Conservation (phyloP, 768 basidiomycete genomes). For the Boletus subparvulus region DNA sequence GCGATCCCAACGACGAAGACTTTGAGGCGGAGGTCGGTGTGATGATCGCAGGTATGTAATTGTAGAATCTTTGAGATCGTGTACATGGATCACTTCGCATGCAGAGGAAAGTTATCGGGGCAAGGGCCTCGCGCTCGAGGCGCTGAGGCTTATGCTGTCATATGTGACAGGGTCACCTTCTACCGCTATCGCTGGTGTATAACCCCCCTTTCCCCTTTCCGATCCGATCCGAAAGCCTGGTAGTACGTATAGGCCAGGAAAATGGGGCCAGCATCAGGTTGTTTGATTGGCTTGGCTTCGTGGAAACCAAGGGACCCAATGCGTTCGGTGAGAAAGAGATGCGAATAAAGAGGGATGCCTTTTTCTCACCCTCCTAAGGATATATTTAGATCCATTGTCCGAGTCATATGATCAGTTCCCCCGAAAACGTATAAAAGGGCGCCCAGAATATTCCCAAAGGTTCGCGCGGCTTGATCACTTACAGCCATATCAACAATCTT, state of each 20-base stretch:
- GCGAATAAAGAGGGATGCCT: constrained; percentile 36
- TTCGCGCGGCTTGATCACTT: constrained; percentile 9
- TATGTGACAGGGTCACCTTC: constrained; percentile 57
- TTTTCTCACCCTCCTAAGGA: not conserved
- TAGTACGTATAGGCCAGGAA: constrained; percentile 67
- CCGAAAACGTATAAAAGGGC: constrained; percentile 7
- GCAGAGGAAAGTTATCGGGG: constrained; percentile 68
- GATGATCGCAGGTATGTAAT: constrained; percentile 78
- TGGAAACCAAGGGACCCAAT: constrained; percentile 59
- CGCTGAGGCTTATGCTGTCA: constrained; percentile 63
- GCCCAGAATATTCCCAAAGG: not conserved
- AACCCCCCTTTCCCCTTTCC: constrained; percentile 41
- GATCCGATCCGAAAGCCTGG: constrained; percentile 46
- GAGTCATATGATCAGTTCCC: constrained; percentile 10
- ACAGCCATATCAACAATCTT: constrained; percentile 10
- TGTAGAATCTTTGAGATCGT: not conserved
- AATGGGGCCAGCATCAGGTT: constrained; percentile 71
- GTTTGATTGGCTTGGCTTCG: constrained; percentile 78
- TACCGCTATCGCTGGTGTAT: constrained; percentile 18
- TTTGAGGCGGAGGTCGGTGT: constrained; percentile 85
- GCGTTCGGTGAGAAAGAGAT: constrained; percentile 87
- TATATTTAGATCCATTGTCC: constrained; percentile 13
- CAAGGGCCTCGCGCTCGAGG: constrained; percentile 61
- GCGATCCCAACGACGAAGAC: constrained; percentile 39
- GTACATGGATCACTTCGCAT: not conserved